Evolutionary conservation across 2,329 filamentous ascomycete genomes (phyloP).

Genomic region (Cytospora chrysosperma): DNA sequence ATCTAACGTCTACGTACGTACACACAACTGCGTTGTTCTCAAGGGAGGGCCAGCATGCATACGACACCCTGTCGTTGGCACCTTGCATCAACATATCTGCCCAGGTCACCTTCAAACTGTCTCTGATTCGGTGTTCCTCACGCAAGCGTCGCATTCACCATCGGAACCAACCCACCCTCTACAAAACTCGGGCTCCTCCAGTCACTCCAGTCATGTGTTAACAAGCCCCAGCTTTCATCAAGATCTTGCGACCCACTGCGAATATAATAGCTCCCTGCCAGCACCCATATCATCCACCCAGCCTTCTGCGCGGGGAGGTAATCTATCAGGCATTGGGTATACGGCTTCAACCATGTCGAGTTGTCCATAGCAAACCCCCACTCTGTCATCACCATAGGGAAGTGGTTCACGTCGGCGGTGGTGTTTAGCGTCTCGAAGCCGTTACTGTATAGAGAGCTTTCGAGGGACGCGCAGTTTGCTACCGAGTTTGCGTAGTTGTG

Average conservation of each 20-base stretch:
- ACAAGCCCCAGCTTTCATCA: conserved; percentile 58
- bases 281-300: conserved; percentile 59
- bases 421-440: conserved; percentile 44
- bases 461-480: conserved; percentile 40
- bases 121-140: not conserved
- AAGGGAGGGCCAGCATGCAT: no score
- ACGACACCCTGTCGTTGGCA: not conserved
- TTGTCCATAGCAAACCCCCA: conserved; percentile 53
- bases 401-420: conserved; percentile 33
- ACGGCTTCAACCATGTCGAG: conserved; percentile 46
- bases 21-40: no score
- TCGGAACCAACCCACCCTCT: conserved; percentile 40
- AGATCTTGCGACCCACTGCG: conserved; percentile 51
- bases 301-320: conserved; percentile 49
- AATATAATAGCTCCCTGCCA: conserved; percentile 59
- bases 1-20: no score
- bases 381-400: conserved; percentile 53
- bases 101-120: not conserved
- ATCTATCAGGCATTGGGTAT: conserved; percentile 50
- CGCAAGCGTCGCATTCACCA: conserved; percentile 37
- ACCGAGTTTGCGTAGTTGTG: conserved; percentile 49
- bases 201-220: conserved; percentile 53
- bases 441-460: conserved; percentile 40
- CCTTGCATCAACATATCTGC: no score
- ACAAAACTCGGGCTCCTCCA: conserved; percentile 49